Evolutionary conservation across 768 basidiomycete genomes (phyloP).

Genomic region (Rickenella mellea): DNA sequence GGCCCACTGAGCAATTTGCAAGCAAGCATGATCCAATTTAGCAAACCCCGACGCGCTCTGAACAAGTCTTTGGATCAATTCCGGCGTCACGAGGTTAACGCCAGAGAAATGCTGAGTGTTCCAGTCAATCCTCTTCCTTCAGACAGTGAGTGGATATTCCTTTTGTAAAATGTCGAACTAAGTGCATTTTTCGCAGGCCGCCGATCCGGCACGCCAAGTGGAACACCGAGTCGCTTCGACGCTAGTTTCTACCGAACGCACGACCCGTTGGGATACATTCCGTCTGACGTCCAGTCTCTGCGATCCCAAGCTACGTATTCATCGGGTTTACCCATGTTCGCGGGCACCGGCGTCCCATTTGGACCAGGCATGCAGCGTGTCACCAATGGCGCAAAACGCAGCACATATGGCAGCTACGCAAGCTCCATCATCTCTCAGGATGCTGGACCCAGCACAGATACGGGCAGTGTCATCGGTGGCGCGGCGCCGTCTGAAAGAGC

Average conservation of each 20-base stretch:
- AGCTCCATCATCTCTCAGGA: conserved; percentile 93
- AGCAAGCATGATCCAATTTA: conserved; percentile 98
- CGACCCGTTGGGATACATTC: conserved; percentile 88
- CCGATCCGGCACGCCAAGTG: conserved; percentile 84
- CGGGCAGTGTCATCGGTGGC: conserved; percentile 51
- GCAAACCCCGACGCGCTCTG: conserved; percentile 87
- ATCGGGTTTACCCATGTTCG: conserved; percentile 81
- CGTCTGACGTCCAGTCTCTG: conserved; percentile 90
- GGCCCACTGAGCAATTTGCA: conserved; percentile 95
- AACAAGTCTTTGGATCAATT: conserved; percentile 88
- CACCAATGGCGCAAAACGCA: conserved; percentile 59
- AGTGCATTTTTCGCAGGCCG: conserved; percentile 38
- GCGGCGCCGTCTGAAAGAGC: conserved; percentile 33
- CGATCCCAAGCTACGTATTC: conserved; percentile 96
- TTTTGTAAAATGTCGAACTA: no score
- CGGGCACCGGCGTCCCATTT: conserved; percentile 55
- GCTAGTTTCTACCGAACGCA: conserved; percentile 93
- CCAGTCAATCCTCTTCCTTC: conserved; percentile 24
- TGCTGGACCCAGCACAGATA: conserved; percentile 53
- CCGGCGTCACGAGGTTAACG: conserved; percentile 87
- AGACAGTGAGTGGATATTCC: conserved; percentile 25
- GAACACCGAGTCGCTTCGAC: conserved; percentile 92
- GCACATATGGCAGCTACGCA: conserved; percentile 72
- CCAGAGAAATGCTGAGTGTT: conserved; percentile 60
- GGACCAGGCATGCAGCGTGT: conserved; percentile 58